Evolutionary conservation across 169 alveolate species (phyloP).

Genomic region (Cryptosporidium ubiquitum): DNA sequence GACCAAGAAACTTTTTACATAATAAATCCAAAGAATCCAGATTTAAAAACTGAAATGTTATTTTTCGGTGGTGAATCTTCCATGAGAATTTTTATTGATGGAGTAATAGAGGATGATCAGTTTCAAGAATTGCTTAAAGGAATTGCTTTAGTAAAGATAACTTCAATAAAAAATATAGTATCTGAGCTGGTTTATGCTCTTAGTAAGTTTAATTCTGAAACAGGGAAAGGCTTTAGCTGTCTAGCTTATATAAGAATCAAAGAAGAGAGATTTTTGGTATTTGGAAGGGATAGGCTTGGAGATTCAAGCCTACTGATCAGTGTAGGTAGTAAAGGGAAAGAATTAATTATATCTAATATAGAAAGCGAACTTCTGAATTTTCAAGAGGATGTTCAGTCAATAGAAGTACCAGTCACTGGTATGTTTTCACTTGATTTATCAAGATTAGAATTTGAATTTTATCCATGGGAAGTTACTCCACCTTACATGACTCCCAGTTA

Average conservation of each 20-base stretch:
- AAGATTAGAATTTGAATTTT: not conserved
- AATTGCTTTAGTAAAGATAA: not conserved
- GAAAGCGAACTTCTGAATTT: slow-evolving; percentile 2
- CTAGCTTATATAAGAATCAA: not conserved
- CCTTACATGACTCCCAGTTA: not conserved
- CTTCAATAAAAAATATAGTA: not conserved
- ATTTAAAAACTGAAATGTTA: not conserved
- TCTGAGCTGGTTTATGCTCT: not conserved
- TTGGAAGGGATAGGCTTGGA: slow-evolving; percentile 62
- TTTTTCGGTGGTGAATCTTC: not conserved
- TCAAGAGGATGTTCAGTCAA: slow-evolving; percentile 12
- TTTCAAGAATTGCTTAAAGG: not conserved
- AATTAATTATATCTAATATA: slow-evolving; percentile 17
- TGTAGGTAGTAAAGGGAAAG: slow-evolving; percentile 25
- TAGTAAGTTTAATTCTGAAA: not conserved
- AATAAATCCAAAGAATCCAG: not conserved
- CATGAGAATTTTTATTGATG: not conserved
- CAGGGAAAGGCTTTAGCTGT: slow-evolving; percentile 28
- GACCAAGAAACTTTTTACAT: not conserved
- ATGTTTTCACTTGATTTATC: slow-evolving; percentile 11
- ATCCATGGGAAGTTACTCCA: slow-evolving; percentile 5
- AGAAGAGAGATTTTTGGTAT: slow-evolving; percentile 10
- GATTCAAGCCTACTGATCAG: slow-evolving; percentile 39
- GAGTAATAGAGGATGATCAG: slow-evolving; percentile 7
- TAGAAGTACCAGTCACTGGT: slow-evolving; percentile 42